Conservation (phyloP, 495 filamentous ascomycete species). For the Neurospora intermedia region DNA sequence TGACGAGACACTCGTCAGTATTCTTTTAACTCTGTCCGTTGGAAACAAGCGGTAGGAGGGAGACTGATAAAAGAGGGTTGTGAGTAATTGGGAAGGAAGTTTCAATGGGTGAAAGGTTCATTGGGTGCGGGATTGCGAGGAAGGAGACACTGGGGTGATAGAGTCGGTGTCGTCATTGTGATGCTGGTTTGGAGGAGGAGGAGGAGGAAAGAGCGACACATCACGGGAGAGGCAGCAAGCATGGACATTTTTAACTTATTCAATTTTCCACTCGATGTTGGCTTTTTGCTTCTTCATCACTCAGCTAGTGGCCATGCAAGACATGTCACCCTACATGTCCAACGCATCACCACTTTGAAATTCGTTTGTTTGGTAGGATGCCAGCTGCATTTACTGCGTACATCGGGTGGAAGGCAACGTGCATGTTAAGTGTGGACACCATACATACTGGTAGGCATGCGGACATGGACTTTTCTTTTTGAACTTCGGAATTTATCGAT, state of each 20-base stretch:
- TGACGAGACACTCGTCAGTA: background rate
- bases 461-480: no score
- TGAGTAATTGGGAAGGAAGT: background rate
- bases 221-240: background rate
- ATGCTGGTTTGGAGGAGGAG: background rate
- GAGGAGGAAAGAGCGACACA: background rate
- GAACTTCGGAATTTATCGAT: no score
- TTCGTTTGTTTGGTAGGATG: background rate
- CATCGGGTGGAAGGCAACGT: background rate
- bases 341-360: background rate
- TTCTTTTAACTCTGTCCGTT: background rate
- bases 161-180: background rate
- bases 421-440: background rate
- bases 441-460: background rate
- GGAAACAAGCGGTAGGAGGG: background rate
- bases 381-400: background rate
- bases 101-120: background rate
- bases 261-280: background rate
- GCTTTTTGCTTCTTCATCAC: background rate
- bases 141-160: background rate
- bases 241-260: background rate
- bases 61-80: background rate
- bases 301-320: background rate
- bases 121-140: background rate
- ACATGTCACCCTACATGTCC: background rate